These are phyloP conservation scores for Prunus yedoensis DNA, from an alignment of 331 rosid genomes.

Conservation along the genomic window DNA sequence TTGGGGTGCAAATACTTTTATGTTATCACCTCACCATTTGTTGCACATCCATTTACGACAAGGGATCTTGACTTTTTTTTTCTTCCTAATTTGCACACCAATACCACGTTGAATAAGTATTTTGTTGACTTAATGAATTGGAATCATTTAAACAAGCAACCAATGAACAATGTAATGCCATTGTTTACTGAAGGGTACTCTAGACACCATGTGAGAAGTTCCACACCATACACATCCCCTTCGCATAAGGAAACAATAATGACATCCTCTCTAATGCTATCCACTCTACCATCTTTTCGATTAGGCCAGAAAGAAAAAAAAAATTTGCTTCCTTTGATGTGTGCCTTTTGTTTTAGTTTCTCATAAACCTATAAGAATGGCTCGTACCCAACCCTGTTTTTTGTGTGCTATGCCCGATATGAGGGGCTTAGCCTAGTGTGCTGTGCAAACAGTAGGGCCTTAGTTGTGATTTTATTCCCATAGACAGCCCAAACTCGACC, in stretches of 20 bases:
- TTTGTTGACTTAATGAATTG: too few relatives aligned
- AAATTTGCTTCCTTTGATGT: slow-evolving; percentile 65
- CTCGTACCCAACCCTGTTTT: too few relatives aligned
- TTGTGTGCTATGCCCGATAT: too few relatives aligned
- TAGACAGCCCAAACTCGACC: too few relatives aligned
- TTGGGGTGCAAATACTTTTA: slow-evolving; percentile 70
- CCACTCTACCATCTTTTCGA: slow-evolving; percentile 86
- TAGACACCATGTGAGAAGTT: slow-evolving; percentile 79
- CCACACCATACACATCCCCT: slow-evolving; percentile 92
- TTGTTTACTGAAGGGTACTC: slow-evolving; percentile 70
- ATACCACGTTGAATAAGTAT: too few relatives aligned
- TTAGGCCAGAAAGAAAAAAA: slow-evolving; percentile 48
- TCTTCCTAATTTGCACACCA: too few relatives aligned
- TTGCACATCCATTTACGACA: slow-evolving; percentile 54
- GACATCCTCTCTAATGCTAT: slow-evolving; percentile 68
- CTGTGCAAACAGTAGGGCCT: too few relatives aligned
- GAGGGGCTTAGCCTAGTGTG: too few relatives aligned
- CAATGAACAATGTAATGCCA: slow-evolving; percentile 40
- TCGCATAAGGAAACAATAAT: slow-evolving; percentile 43
- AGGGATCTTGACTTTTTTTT: slow-evolving; percentile 37
- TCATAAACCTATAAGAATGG: slow-evolving; percentile 26
- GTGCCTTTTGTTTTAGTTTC: slow-evolving; percentile 68
- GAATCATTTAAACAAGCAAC: not conserved
- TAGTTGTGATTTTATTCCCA: too few relatives aligned
- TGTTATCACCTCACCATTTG: slow-evolving; percentile 63